These are phyloP conservation scores for Neurospora hispaniola DNA, from an alignment of 495 filamentous ascomycete species.

Conservation along the genomic window DNA sequence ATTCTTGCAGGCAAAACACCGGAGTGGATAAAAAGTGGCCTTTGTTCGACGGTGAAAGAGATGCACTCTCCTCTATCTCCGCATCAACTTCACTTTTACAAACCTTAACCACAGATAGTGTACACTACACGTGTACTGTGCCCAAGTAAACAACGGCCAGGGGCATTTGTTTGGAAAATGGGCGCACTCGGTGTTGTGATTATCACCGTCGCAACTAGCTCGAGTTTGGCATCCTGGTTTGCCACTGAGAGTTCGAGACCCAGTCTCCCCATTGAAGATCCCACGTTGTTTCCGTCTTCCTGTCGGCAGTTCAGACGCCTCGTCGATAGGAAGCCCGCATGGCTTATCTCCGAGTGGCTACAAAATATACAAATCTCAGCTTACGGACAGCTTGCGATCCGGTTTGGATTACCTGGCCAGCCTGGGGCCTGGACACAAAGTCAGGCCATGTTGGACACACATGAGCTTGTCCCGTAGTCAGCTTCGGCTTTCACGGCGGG, in stretches of 20 bases:
- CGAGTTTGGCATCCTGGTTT: background rate
- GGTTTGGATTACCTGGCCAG: background rate
- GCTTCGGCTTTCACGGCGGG: background rate
- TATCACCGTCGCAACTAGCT: background rate
- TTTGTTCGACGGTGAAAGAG: no score
- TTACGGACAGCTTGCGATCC: background rate
- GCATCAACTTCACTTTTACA: background rate
- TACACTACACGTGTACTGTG: background rate
- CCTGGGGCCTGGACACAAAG: background rate
- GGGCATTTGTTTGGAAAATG: background rate
- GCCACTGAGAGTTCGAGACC: background rate
- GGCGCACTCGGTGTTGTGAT: background rate
- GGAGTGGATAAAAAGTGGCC: no score
- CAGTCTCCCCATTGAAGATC: background rate
- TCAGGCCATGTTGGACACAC: background rate
- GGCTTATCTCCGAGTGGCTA: background rate
- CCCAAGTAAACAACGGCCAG: background rate
- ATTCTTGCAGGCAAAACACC: no score
- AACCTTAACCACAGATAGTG: background rate
- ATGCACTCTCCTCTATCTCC: background rate
- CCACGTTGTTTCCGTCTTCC: background rate
- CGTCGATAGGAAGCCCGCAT: background rate
- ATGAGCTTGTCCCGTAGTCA: background rate
- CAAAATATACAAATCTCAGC: background rate
- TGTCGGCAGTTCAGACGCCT: background rate